These are phyloP conservation scores for Globisporangium emineosum DNA, from an alignment of 352 stramenopile species.

Conservation along the genomic window DNA sequence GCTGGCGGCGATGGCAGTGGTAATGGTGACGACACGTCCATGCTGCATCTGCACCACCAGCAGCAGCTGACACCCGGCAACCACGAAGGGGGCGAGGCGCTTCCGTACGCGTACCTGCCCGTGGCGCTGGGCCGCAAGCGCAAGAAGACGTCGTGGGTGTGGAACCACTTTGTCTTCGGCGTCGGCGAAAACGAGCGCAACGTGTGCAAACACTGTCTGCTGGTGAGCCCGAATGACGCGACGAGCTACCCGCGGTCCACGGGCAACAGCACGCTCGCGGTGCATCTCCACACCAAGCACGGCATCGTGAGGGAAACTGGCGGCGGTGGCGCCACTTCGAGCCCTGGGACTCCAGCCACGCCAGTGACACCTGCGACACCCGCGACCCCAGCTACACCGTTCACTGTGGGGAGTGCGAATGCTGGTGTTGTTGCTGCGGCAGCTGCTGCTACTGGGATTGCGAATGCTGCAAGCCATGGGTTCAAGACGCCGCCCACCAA, in stretches of 20 bases:
- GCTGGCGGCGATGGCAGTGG: background rate
- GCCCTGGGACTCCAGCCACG: background rate
- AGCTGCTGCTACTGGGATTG: background rate
- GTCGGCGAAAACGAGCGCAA: slow-evolving; percentile 8
- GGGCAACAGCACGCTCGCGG: slow-evolving; percentile 12
- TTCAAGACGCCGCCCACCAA: slow-evolving; percentile 5
- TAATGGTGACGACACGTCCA: background rate
- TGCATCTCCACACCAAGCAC: slow-evolving; percentile 17
- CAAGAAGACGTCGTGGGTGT: slow-evolving; percentile 19
- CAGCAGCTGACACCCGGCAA: background rate
- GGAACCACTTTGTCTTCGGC: slow-evolving; percentile 11
- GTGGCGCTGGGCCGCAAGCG: slow-evolving; percentile 12
- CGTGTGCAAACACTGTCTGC: slow-evolving; percentile 7
- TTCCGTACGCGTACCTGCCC: slow-evolving; percentile 5
- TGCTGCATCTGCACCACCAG: background rate
- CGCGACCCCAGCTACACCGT: background rate
- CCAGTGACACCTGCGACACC: background rate
- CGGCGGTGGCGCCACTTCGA: background rate
- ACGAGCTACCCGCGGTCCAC: slow-evolving; percentile 12
- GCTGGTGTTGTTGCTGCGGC: background rate
- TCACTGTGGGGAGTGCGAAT: background rate
- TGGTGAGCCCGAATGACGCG: background rate
- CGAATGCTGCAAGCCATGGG: background rate
- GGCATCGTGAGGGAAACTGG: slow-evolving; percentile 5
- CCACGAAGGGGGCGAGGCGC: background rate